phyloP scores from a whole-genome alignment of 73 alveolate genomes.

The Blepharisma japonicum region DNA sequence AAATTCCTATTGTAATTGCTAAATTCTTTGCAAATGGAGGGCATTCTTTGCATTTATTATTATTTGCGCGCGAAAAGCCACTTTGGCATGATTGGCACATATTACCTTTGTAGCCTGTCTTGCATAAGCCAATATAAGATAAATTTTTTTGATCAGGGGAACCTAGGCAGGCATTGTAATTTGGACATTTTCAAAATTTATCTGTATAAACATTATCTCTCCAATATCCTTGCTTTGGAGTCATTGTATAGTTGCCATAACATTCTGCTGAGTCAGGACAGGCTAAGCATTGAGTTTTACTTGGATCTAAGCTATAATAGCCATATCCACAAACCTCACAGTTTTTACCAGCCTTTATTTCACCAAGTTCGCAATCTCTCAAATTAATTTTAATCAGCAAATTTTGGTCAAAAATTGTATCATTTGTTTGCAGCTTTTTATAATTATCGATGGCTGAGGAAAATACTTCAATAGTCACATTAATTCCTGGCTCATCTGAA shows the following conservation, averaged over 20 bases:
- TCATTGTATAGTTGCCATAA: not conserved
- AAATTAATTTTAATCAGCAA: not conserved
- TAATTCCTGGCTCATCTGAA: not conserved
- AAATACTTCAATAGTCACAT: not conserved
- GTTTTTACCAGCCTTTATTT: not conserved
- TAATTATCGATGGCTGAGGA: not conserved
- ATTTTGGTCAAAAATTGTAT: not conserved
- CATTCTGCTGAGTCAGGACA: slow-evolving; percentile 13
- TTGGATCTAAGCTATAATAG: not conserved
- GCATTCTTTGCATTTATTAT: slow-evolving; percentile 47
- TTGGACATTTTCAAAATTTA: not conserved
- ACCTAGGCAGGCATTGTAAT: not conserved
- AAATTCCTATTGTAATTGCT: slow-evolving; percentile 35
- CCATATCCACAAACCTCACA: not conserved
- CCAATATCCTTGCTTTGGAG: slow-evolving; percentile 2
- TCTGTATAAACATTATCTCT: not conserved
- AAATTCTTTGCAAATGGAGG: slow-evolving; percentile 42
- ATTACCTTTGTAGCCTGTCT: slow-evolving; percentile 57
- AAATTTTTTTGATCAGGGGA: not conserved
- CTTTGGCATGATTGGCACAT: slow-evolving; percentile 66
- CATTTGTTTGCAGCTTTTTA: not conserved
- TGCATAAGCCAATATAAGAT: slow-evolving; percentile 44
- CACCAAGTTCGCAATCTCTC: not conserved
- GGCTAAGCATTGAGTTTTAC: not conserved
- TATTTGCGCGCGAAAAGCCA: slow-evolving; percentile 52